Percentiles rank a stretch among this genome's conserved stretches.
phyloP scores from a whole-genome alignment of 805 yeast species.

The Saccharomycopsis selenospora region DNA sequence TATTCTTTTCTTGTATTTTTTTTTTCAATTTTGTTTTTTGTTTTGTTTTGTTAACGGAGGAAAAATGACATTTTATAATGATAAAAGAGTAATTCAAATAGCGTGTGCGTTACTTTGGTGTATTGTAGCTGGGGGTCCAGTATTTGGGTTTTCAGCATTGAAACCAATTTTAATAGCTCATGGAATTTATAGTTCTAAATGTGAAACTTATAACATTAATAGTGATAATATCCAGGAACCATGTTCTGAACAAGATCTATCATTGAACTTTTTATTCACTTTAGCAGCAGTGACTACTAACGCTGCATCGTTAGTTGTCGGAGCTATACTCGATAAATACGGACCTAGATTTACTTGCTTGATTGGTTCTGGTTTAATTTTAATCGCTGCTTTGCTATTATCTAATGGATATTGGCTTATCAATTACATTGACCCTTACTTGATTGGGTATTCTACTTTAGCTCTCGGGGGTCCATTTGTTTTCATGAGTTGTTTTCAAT shows the following conservation, averaged over 20 bases:
- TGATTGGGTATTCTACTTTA: constrained; percentile 63
- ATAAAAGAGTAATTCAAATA: constrained; percentile 44
- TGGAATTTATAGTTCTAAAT: constrained; percentile 63
- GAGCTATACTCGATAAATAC: constrained; percentile 63
- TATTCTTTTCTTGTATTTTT: no score
- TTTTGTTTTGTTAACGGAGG: no score
- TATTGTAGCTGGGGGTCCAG: constrained; percentile 83
- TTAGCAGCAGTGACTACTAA: constrained; percentile 84
- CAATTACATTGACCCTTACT: constrained; percentile 50
- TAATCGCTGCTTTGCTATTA: constrained; percentile 46
- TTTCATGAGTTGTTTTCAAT: constrained; percentile 82
- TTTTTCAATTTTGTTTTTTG: no score
- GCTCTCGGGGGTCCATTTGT: constrained; percentile 95
- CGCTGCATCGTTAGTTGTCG: constrained; percentile 75
- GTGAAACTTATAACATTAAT: constrained; percentile 38
- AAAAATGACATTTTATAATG: neutral
- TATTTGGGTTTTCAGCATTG: constrained; percentile 93
- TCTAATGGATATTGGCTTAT: constrained; percentile 32
- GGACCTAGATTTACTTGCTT: constrained; percentile 81
- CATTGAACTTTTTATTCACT: constrained; percentile 76
- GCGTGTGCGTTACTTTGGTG: constrained; percentile 81
- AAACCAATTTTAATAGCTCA: constrained; percentile 75
- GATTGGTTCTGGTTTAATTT: constrained; percentile 57
- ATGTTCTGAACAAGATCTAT: constrained; percentile 76
- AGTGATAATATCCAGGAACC: constrained; percentile 28